A percentile compares a stretch with the other conserved stretches of the same genome.
phyloP scores from a whole-genome alignment of 768 basidiomycete genomes.

The Dacryopinax primogenitus region DNA sequence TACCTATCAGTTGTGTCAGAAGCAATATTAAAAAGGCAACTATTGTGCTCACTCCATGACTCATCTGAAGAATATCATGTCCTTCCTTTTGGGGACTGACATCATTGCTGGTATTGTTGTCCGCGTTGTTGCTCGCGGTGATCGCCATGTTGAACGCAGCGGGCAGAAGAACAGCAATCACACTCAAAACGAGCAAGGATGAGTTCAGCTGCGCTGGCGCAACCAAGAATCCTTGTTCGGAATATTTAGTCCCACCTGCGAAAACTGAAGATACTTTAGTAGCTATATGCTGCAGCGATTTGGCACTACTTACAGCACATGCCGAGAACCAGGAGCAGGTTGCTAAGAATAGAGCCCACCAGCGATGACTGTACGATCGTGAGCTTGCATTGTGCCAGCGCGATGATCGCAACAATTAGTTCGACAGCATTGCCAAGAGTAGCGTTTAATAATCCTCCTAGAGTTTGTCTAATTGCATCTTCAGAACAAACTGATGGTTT shows the following conservation, averaged over 20 bases:
- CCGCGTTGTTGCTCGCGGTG: slow-evolving; percentile 14
- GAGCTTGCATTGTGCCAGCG: slow-evolving; percentile 69
- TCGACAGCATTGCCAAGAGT: slow-evolving; percentile 38
- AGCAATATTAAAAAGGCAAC: not conserved
- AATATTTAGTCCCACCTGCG: slow-evolving; percentile 63
- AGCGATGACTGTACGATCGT: slow-evolving; percentile 77
- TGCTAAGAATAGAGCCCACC: slow-evolving; percentile 71
- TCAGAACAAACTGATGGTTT: not conserved
- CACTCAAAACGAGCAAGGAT: slow-evolving; percentile 62
- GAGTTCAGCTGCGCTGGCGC: slow-evolving; percentile 64
- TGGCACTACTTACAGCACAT: slow-evolving; percentile 47
- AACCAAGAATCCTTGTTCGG: slow-evolving; percentile 67
- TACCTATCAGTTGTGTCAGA: slow-evolving; percentile 33
- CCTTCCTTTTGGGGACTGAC: slow-evolving; percentile 28
- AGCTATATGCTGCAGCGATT: not conserved
- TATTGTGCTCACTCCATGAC: slow-evolving; percentile 48
- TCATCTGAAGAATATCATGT: slow-evolving; percentile 50
- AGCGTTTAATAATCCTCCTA: slow-evolving; percentile 75
- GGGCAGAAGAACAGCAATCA: slow-evolving; percentile 64
- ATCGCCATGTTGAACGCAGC: slow-evolving; percentile 65
- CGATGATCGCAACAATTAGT: slow-evolving; percentile 65
- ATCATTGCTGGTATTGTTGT: slow-evolving; percentile 17
- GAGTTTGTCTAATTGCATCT: slow-evolving; percentile 35
- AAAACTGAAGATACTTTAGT: slow-evolving; percentile 34
- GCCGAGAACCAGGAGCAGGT: slow-evolving; percentile 64